A percentile compares a stretch with the other conserved stretches of the same genome.
phyloP scores from a whole-genome alignment of 331 rosid genomes.

The Saraca asoca region DNA sequence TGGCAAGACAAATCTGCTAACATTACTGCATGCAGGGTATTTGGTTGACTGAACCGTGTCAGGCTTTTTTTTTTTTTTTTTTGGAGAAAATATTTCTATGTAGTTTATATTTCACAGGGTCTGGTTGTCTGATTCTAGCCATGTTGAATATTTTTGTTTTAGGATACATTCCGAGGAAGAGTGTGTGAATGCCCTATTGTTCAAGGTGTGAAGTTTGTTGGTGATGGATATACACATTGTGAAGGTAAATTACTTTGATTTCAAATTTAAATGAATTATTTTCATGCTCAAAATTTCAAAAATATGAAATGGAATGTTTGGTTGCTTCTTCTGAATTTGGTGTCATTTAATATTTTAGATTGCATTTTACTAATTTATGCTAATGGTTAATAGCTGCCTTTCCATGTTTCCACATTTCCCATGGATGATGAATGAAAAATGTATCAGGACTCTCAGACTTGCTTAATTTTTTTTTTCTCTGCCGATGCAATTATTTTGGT shows the following conservation, averaged over 20 bases:
- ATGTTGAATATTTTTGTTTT: slow-evolving; percentile 1
- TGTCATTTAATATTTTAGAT: too few relatives aligned
- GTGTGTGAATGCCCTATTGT: slow-evolving; percentile 94
- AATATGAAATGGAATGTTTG: neutral
- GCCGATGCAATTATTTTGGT: neutral
- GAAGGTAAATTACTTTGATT: slow-evolving; percentile 57
- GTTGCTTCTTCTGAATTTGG: too few relatives aligned
- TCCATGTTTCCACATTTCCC: too few relatives aligned
- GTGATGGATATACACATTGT: slow-evolving; percentile 91
- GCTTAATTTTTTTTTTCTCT: slow-evolving; percentile 10
- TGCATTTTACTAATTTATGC: too few relatives aligned
- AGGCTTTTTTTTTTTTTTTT: slow-evolving; percentile 10
- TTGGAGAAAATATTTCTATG: too few relatives aligned
- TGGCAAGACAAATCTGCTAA: slow-evolving; percentile 76
- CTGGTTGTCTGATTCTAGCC: slow-evolving; percentile 1
- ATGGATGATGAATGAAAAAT: too few relatives aligned
- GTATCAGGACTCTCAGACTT: neutral
- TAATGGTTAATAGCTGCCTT: too few relatives aligned
- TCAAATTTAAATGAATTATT: slow-evolving; percentile 16
- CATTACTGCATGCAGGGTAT: slow-evolving; percentile 96
- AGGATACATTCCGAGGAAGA: slow-evolving; percentile 98
- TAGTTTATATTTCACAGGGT: slow-evolving; percentile 6
- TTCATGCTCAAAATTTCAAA: neutral
- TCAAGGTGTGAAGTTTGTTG: slow-evolving; percentile 72
- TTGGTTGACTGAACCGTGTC: slow-evolving; percentile 27